These are phyloP conservation scores for Cryptococcus deneoformans DNA, from an alignment of 1,284 basidiomycete genomes.

Conservation along the genomic window DNA sequence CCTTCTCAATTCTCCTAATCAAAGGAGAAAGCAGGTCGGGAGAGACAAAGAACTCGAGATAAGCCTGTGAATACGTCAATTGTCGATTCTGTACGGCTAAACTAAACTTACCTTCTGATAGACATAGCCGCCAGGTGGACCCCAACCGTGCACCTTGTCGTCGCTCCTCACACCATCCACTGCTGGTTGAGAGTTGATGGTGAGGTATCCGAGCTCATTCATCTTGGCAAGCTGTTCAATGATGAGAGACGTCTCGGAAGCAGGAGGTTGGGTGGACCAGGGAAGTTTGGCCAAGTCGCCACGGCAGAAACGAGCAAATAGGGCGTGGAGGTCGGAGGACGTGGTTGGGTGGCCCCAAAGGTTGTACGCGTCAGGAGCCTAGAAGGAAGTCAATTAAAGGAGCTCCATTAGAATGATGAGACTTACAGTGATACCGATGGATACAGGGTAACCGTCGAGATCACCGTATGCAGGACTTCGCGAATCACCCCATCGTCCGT, in stretches of 20 bases:
- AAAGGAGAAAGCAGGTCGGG: slow-evolving; percentile 71
- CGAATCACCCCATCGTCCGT: slow-evolving; percentile 97
- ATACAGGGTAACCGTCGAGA: slow-evolving; percentile 89
- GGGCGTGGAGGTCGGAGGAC: slow-evolving; percentile 56
- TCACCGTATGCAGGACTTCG: slow-evolving; percentile 97
- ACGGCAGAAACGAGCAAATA: slow-evolving; percentile 80
- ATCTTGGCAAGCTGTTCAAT: slow-evolving; percentile 73
- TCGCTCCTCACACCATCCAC: slow-evolving; percentile 88
- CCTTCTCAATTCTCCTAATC: slow-evolving; percentile 79
- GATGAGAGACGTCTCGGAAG: slow-evolving; percentile 83
- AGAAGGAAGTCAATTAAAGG: not conserved
- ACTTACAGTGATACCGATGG: slow-evolving; percentile 74
- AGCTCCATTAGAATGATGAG: not conserved
- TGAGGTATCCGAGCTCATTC: slow-evolving; percentile 88
- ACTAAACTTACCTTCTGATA: slow-evolving; percentile 82
- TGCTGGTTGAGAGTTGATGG: slow-evolving; percentile 97
- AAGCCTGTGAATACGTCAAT: slow-evolving; percentile 61
- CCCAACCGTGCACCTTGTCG: slow-evolving; percentile 89
- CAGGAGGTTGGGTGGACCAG: slow-evolving; percentile 90
- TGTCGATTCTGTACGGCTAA: not conserved
- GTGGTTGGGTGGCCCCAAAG: slow-evolving; percentile 83
- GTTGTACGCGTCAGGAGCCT: slow-evolving; percentile 63
- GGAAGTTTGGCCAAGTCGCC: slow-evolving; percentile 73
- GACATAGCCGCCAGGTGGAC: slow-evolving; percentile 82
- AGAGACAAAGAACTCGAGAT: slow-evolving; percentile 93